A percentile compares a stretch with the other conserved stretches of the same genome.
Evolutionary conservation across 257 asterid species (phyloP).

Genomic region (Solanum chmielewskii): DNA sequence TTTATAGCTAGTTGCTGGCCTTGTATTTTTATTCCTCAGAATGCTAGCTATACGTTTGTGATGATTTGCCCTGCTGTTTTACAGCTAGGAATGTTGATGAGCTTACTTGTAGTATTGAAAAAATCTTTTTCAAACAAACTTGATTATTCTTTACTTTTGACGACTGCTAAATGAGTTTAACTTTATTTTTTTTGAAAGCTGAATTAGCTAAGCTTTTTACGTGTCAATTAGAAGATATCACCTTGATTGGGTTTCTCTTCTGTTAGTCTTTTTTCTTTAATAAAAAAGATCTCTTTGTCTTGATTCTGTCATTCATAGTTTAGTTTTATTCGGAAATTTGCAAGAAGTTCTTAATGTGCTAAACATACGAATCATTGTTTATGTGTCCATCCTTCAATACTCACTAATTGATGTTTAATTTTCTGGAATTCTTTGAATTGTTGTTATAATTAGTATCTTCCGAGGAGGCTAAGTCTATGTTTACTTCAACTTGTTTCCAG

Average conservation of each 20-base stretch:
- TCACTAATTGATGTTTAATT: not conserved
- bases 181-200: not conserved
- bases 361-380: not conserved
- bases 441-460: not conserved
- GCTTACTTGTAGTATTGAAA: not conserved
- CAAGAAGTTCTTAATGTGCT: not conserved
- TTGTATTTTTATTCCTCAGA: not conserved
- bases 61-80: not conserved
- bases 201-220: not conserved
- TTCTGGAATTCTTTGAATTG: not conserved
- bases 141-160: not conserved
- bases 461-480: not conserved
- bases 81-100: not conserved
- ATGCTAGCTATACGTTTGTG: not conserved
- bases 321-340: not conserved
- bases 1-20: not conserved
- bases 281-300: not conserved
- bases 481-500: slow-evolving; percentile 23
- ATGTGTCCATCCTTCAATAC: not conserved
- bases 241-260: not conserved
- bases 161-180: not conserved
- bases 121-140: not conserved
- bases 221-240: not conserved
- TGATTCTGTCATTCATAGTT: not conserved
- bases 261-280: not conserved